Base-by-base conservation (phyloP, 192 early-diverging fungal species). In the Thoreauomyces humboldtii region DNA sequence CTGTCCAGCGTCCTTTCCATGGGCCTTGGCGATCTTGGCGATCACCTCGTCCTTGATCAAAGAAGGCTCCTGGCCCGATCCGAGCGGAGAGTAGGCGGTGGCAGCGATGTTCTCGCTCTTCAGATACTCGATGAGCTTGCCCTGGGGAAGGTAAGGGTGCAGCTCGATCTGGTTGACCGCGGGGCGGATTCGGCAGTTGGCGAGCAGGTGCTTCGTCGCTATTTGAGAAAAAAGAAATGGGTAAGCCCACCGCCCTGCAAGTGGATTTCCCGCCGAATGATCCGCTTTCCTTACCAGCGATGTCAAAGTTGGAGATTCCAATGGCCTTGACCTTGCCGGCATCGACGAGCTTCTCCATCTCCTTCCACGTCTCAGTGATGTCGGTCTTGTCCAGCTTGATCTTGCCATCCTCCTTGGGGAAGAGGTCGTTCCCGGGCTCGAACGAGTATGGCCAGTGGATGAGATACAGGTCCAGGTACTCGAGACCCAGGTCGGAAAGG, bases 121-220 rank as follows among this genome's bases (percentile, higher is more conserved):
- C 74, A 87, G 89, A 76, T 78, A 94, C 25, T 87, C 84, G 41
- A 94, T 63, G 11, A 97, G 81, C 56, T 87, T 85, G 35, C 53
- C 67, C 65, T 89, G 88, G 12, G 77, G 87, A 42, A 88, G 74
- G 73, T 74, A 85, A 32, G 92, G 92, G 67, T 94, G 91, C 29
- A 90, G 69, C 71, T 96, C 94, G 53, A 93, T 75, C 73, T 97
- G 92, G 80, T 91, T 89, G 37, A 86, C 89, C 42, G 86, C 91
- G 15, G 95, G 95, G 52, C 81, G 65, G 37, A 94, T 85, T 45
- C 76, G 80, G 69, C 84, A 80, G 44, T 73, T 56, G 6, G 72
- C 75, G 5, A 95, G 63, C 42, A 96, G 71, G 59, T 87, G 78
- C 51, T 89, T 76, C 21, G 92, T 71, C 46, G 29, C 88, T n/a